These are phyloP conservation scores for Solanum arcanum DNA, from an alignment of 257 asterid genomes.

Conservation along the genomic window DNA sequence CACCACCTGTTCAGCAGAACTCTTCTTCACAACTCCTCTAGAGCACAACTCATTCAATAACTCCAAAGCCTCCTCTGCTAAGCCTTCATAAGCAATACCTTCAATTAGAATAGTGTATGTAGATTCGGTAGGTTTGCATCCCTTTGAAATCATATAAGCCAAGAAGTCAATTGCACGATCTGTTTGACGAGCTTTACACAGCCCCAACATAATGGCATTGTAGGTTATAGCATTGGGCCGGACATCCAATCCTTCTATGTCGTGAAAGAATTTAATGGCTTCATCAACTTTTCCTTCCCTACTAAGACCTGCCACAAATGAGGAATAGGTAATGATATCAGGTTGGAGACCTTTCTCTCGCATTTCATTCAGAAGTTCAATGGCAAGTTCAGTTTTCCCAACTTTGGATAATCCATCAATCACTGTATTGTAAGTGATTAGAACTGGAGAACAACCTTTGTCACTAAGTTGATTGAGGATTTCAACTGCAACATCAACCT, in stretches of 20 bases:
- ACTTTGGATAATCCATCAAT: slow-evolving; percentile 74
- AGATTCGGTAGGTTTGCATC: slow-evolving; percentile 78
- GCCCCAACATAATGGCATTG: slow-evolving; percentile 67
- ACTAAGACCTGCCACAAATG: slow-evolving; percentile 62
- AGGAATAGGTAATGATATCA: slow-evolving; percentile 58
- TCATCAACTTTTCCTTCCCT: slow-evolving; percentile 72
- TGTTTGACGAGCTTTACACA: slow-evolving; percentile 69
- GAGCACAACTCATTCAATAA: slow-evolving; percentile 55
- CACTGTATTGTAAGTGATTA: slow-evolving; percentile 76
- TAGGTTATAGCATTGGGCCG: slow-evolving; percentile 59
- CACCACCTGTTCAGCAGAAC: slow-evolving; percentile 40
- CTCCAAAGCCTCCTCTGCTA: slow-evolving; percentile 55
- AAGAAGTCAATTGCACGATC: slow-evolving; percentile 74
- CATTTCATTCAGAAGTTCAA: slow-evolving; percentile 57
- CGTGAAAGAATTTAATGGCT: slow-evolving; percentile 54
- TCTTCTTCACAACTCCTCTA: slow-evolving; percentile 55
- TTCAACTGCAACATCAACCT: slow-evolving; percentile 69
- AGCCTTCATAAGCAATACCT: slow-evolving; percentile 68
- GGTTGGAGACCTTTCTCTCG: slow-evolving; percentile 54
- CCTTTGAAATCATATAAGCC: slow-evolving; percentile 57
- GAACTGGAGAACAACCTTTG: slow-evolving; percentile 66
- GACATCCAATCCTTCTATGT: slow-evolving; percentile 48
- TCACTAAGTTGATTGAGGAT: slow-evolving; percentile 53
- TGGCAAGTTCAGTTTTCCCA: slow-evolving; percentile 56
- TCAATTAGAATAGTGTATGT: slow-evolving; percentile 69